phyloP scores from a whole-genome alignment of 1,284 basidiomycete species.

The Lignosus rhinocerotis region DNA sequence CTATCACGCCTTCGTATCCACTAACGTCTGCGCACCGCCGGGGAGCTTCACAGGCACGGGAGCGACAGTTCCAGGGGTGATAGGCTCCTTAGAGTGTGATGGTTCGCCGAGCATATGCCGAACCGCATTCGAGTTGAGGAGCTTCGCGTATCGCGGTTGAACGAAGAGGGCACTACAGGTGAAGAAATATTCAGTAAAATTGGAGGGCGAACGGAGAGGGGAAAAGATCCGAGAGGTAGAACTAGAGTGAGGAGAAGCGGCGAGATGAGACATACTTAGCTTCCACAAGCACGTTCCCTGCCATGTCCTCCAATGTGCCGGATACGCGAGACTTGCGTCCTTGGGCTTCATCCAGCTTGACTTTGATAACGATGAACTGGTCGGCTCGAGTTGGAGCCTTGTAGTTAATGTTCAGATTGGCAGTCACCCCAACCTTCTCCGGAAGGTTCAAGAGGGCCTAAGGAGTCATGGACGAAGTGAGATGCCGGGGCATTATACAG shows the following conservation, averaged over 20 bases:
- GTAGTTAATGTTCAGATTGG: slow-evolving; percentile 75
- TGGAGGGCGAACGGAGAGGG: background rate
- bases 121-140: slow-evolving; percentile 42
- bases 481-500: no score
- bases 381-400: slow-evolving; percentile 82
- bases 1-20: slow-evolving; percentile 12
- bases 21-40: slow-evolving; percentile 19
- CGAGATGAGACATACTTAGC: slow-evolving; percentile 57
- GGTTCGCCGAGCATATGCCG: slow-evolving; percentile 33
- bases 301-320: slow-evolving; percentile 74
- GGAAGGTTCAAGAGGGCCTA: slow-evolving; percentile 85
- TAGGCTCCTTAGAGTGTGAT: slow-evolving; percentile 24
- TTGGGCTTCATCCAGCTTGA: slow-evolving; percentile 60
- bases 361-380: slow-evolving; percentile 79
- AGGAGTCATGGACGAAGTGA: background rate
- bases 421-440: slow-evolving; percentile 92
- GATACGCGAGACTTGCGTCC: slow-evolving; percentile 79
- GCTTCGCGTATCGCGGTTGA: slow-evolving; percentile 63
- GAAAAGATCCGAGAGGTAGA: background rate
- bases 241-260: background rate
- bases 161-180: slow-evolving; percentile 53
- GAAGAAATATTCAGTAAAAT: background rate
- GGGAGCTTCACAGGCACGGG: slow-evolving; percentile 29
- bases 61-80: slow-evolving; percentile 21
- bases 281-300: slow-evolving; percentile 80